phyloP scores from a whole-genome alignment of 352 stramenopile species.

The Globisporangium spinosum region DNA sequence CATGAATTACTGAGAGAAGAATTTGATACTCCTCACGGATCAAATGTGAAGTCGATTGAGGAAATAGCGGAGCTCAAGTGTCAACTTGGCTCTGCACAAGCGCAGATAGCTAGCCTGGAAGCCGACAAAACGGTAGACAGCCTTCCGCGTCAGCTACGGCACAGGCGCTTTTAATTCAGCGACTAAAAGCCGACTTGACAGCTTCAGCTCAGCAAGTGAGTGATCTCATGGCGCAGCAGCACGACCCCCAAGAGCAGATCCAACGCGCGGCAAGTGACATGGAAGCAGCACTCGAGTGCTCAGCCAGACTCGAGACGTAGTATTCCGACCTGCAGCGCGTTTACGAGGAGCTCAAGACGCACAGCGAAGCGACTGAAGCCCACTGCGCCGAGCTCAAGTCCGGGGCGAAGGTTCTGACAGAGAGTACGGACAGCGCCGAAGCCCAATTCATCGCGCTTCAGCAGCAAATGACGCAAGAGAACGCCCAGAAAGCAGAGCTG shows the following conservation, averaged over 20 bases:
- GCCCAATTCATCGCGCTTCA: neutral
- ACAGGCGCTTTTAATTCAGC: neutral
- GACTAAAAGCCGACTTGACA: neutral
- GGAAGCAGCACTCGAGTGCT: neutral
- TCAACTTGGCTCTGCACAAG: neutral
- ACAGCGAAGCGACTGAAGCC: neutral
- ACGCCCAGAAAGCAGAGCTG: neutral
- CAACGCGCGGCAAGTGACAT: neutral
- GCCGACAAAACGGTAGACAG: neutral
- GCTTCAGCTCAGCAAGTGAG: neutral
- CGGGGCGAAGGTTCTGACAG: neutral
- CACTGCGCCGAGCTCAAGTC: constrained; percentile 1
- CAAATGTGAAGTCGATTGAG: neutral
- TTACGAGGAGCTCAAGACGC: neutral
- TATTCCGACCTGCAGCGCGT: neutral
- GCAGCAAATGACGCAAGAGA: neutral
- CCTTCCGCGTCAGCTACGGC: neutral
- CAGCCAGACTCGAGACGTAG: neutral
- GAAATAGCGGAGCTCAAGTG: neutral
- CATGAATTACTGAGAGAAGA: neutral
- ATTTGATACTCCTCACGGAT: neutral
- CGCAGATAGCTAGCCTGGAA: neutral
- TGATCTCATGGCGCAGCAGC: neutral
- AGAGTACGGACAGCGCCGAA: neutral
- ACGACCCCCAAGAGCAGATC: neutral